Base-by-base conservation (phyloP, 805 yeast species). In the Geotrichum ghanense region DNA sequence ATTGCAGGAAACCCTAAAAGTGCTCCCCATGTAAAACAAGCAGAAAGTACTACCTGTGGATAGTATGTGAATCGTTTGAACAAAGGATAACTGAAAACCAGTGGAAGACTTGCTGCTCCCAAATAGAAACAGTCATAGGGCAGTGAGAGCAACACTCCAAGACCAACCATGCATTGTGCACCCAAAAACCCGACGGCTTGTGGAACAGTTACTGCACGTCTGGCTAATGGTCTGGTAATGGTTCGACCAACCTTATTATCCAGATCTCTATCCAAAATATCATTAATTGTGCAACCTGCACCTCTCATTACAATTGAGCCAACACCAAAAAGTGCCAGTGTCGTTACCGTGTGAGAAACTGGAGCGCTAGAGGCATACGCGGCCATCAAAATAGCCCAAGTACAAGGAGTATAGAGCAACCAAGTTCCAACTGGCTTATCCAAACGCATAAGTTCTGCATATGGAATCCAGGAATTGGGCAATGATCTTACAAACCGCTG, bases 381-480 rank as follows among this genome's bases (percentile, higher is more conserved):
- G 0, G 96, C 97, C 80, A 89, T 82, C 0, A 90, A 72, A 46
- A 92, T 82, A 9, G 95, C 83, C 97, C 97, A 92, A 41, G 86
- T 75, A 45, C 95, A 81, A 0, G 98, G 98, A 43, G 86, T 69
- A 50, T 77, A 76, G 39, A 92, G 67, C 22, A 90, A 68, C 73
- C 86, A 78, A 0, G 97, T 84, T 0, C 98, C 99, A n/a, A 84
- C 94, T 0, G 99, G 98, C 56, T 86, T 86, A 59, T 92, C 98
- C 47, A 90, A 64, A 47, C 99, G 72, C 83, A 88, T 81, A 47
- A 92, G 68, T 58, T 87, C 95, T 40, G 95, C 95, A 60, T 88
- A 92, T 0, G 98, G 97, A 41, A 85, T 80, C 78, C 80, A 71
- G 48, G 71, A 71, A 39, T 68, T 71, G 0, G 98, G 97, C 21